A percentile compares a stretch with the other conserved stretches of the same genome.
phyloP scores from a whole-genome alignment of 2,329 filamentous ascomycete species.

The Talaromyces sp. region DNA sequence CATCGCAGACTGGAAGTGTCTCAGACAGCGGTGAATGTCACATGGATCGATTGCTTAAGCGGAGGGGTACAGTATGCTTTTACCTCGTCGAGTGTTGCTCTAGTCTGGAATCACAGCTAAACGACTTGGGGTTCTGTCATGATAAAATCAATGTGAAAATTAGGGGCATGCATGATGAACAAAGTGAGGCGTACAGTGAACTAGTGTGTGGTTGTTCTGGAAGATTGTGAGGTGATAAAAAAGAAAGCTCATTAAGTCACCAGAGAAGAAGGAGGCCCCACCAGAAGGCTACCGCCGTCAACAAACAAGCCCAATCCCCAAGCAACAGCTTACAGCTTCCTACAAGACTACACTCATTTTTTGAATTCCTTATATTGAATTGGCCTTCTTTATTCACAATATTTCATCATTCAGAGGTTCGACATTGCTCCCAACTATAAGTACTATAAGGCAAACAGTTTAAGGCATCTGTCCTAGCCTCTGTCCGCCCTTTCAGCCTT shows the following conservation, averaged over 20 bases:
- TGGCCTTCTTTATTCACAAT: too few species aligned
- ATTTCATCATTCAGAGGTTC: background rate
- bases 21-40: slow-evolving; percentile 14
- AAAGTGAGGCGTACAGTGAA: slow-evolving; percentile 7
- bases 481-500: background rate
- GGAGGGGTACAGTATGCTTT: background rate
- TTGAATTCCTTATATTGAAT: background rate
- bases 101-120: background rate
- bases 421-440: background rate
- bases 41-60: slow-evolving; percentile 1
- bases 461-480: slow-evolving; percentile 13
- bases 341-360: background rate
- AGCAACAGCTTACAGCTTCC: slow-evolving; percentile 9
- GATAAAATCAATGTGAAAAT: background rate
- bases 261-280: slow-evolving; percentile 2
- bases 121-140: background rate
- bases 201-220: background rate
- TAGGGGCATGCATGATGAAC: slow-evolving; percentile 2
- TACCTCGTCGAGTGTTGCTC: background rate
- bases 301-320: slow-evolving; percentile 16
- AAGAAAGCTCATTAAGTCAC: background rate
- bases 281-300: background rate
- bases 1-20: background rate
- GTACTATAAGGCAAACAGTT: background rate
- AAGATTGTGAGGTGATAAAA: background rate